These are phyloP conservation scores for Niebla homalea DNA, from an alignment of 495 filamentous ascomycete species.

Conservation along the genomic window DNA sequence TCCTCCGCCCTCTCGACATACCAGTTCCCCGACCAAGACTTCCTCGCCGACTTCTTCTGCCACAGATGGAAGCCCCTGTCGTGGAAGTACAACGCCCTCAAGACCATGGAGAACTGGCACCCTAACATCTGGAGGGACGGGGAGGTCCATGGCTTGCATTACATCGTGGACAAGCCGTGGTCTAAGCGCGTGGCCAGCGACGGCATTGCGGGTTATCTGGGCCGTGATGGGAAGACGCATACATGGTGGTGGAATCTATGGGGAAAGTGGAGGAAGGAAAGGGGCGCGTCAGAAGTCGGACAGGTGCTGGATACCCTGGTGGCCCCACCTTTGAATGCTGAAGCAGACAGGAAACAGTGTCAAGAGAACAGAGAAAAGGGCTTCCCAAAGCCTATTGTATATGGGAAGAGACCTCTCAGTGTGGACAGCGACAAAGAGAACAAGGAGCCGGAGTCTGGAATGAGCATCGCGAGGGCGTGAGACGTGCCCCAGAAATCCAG, in stretches of 20 bases:
- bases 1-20: conserved; percentile 23
- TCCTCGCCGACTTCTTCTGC: conserved; percentile 33
- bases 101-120: conserved; percentile 40
- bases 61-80: conserved; percentile 28
- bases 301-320: conserved; percentile 37
- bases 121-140: conserved; percentile 39
- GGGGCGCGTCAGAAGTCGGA: conserved; percentile 47
- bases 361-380: conserved; percentile 10
- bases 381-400: conserved; percentile 8
- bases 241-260: conserved; percentile 45
- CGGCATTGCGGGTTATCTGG: conserved; percentile 29
- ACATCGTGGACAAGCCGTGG: conserved; percentile 49
- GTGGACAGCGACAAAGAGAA: no score
- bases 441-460: no score
- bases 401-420: neutral
- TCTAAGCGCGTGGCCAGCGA: conserved; percentile 26
- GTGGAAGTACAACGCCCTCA: conserved; percentile 43
- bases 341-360: conserved; percentile 10
- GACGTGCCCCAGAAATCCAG: no score
- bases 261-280: conserved; percentile 41
- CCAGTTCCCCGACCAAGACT: conserved; percentile 42
- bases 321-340: conserved; percentile 18
- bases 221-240: conserved; percentile 33
- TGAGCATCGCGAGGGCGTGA: no score
- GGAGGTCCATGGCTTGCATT: conserved; percentile 36